phyloP scores from a whole-genome alignment of 305 asterid genomes.

The Andrographis paniculata region DNA sequence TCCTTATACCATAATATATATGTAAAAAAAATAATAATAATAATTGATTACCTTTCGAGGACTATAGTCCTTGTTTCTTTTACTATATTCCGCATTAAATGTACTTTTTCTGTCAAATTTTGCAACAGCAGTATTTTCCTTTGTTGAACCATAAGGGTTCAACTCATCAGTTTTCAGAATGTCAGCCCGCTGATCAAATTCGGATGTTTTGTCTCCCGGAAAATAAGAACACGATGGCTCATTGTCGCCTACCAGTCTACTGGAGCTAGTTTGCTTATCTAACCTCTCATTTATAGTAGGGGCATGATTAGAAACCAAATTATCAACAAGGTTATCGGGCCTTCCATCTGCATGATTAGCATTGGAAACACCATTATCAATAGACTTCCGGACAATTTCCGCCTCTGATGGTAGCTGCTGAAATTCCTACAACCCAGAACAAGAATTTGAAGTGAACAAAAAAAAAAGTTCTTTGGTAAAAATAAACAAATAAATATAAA shows the following conservation, averaged over 20 bases:
- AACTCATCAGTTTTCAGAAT: conserved; percentile 39
- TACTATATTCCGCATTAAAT: conserved; percentile 42
- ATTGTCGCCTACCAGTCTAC: conserved; percentile 30
- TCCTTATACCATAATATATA: too few relatives aligned
- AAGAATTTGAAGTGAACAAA: conserved; percentile 11
- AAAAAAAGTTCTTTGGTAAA: background rate
- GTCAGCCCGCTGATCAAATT: conserved; percentile 35
- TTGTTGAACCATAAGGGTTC: conserved; percentile 43
- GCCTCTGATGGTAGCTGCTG: conserved; percentile 37
- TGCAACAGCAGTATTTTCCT: conserved; percentile 27
- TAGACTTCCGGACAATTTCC: conserved; percentile 31
- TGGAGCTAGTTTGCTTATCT: conserved; percentile 27
- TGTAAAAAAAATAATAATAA: conserved; percentile 12
- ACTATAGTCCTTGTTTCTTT: conserved; percentile 42
- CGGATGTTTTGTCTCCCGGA: conserved; percentile 26
- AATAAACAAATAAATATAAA: background rate
- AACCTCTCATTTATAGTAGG: conserved; percentile 55
- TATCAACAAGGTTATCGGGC: conserved; percentile 36
- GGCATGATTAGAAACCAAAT: conserved; percentile 52
- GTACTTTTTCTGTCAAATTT: conserved; percentile 47
- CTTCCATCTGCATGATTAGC: conserved; percentile 35
- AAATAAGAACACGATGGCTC: conserved; percentile 33
- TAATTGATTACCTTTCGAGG: conserved; percentile 52
- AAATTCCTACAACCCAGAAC: conserved; percentile 41
- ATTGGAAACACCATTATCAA: conserved; percentile 32